Conservation (phyloP, 2,329 filamentous ascomycete species). For the Claviceps maximensis region DNA sequence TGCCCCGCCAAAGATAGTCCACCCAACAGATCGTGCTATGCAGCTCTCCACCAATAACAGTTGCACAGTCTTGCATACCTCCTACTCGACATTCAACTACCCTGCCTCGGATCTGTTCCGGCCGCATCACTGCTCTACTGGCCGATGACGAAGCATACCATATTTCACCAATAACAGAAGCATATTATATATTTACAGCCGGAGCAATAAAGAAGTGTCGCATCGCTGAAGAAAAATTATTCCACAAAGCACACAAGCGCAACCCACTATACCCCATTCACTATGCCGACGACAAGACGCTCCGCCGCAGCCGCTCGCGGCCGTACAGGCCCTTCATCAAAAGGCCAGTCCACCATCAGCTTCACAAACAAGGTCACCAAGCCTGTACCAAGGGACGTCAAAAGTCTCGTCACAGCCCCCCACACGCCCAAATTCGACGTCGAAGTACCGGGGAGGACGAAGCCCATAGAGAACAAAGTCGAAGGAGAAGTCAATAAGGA, state of each 20-base stretch:
- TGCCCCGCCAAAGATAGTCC: conserved; percentile 36
- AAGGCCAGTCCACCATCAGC: conserved; percentile 41
- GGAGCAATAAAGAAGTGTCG: not conserved
- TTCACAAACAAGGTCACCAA: conserved; percentile 47
- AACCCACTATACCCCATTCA: conserved; percentile 7
- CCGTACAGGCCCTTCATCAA: conserved; percentile 23
- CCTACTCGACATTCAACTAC: not conserved
- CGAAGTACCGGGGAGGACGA: conserved; percentile 14
- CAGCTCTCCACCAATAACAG: not conserved
- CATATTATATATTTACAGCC: not conserved
- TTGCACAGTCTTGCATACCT: too few relatives aligned
- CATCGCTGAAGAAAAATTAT: not conserved
- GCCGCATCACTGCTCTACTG: not conserved
- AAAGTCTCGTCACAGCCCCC: conserved; percentile 24
- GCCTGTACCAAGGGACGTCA: conserved; percentile 31
- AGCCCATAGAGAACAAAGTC: conserved; percentile 8
- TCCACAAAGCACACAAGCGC: not conserved
- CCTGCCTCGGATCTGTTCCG: not conserved
- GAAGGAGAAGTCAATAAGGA: conserved; percentile 12
- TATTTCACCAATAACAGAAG: not conserved
- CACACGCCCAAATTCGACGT: conserved; percentile 23
- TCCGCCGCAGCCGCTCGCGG: conserved; percentile 27
- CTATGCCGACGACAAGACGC: conserved; percentile 37
- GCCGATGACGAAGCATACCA: not conserved
- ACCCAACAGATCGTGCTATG: not conserved